Conservation (phyloP, 1,284 basidiomycete species). For the Ceratobasidium papillatum region DNA sequence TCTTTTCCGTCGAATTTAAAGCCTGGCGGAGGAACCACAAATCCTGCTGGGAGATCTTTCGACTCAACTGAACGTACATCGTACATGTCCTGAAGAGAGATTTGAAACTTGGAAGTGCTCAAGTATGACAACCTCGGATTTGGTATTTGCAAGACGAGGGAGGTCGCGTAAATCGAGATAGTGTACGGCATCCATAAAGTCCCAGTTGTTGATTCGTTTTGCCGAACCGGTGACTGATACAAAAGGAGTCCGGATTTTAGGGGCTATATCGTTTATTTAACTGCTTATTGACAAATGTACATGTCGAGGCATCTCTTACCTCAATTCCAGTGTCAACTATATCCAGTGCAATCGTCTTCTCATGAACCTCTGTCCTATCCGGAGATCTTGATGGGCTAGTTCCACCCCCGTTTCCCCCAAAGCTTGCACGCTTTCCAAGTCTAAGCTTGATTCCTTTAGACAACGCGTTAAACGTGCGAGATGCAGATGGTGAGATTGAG, state of each 20-base stretch:
- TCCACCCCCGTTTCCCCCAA: background rate
- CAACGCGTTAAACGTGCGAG: background rate
- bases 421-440: conserved; percentile 10
- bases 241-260: background rate
- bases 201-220: background rate
- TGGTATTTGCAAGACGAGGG: conserved; percentile 16
- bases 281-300: background rate
- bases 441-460: conserved; percentile 22
- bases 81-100: conserved; percentile 9
- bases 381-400: background rate
- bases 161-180: conserved; percentile 19
- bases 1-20: background rate
- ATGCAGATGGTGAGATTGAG: background rate
- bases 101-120: conserved; percentile 13
- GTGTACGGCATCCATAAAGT: conserved; percentile 28
- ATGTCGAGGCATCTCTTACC: background rate
- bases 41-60: conserved; percentile 8
- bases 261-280: background rate
- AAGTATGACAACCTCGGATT: conserved; percentile 23
- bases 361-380: background rate
- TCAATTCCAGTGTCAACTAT: background rate
- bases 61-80: background rate
- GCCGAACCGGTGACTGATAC: conserved; percentile 31
- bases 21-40: background rate
- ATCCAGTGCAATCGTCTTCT: background rate